Conservation (phyloP, 495 filamentous ascomycete species). For the Chaetomidium leptoderma region DNA sequence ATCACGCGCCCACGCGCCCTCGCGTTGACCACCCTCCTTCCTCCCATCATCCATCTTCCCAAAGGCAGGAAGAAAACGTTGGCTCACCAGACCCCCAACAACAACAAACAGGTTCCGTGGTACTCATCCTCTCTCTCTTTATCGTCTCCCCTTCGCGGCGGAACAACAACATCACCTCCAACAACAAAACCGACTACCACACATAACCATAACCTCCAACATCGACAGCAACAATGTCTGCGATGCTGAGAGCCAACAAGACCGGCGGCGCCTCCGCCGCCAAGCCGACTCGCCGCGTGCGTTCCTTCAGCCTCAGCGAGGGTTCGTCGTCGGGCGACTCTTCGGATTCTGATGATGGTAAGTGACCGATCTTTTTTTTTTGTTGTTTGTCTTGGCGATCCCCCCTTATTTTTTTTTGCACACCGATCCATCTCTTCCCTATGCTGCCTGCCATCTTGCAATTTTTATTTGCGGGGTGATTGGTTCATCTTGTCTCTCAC, state of each 20-base stretch:
- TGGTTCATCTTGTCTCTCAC: neutral
- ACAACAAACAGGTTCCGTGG: too few species aligned
- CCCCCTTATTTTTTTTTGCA: neutral
- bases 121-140: conserved; percentile 1
- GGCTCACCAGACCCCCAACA: too few species aligned
- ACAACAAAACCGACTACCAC: neutral
- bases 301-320: conserved; percentile 8
- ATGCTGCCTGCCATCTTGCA: neutral
- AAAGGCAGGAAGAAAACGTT: neutral
- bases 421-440: neutral
- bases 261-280: neutral
- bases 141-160: neutral
- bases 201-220: neutral
- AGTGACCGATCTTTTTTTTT: neutral
- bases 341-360: conserved; percentile 3
- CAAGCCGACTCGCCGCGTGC: neutral
- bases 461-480: neutral
- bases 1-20: neutral
- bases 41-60: neutral
- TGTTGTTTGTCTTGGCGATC: neutral
- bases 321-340: neutral
- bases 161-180: neutral
- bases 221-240: conserved; percentile 10
- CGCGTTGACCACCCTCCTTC: neutral
- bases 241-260: conserved; percentile 7